A percentile compares a stretch with the other conserved stretches of the same genome.
phyloP scores from a whole-genome alignment of 1,139 yeast genomes.

The Yamadazyma triangularis region DNA sequence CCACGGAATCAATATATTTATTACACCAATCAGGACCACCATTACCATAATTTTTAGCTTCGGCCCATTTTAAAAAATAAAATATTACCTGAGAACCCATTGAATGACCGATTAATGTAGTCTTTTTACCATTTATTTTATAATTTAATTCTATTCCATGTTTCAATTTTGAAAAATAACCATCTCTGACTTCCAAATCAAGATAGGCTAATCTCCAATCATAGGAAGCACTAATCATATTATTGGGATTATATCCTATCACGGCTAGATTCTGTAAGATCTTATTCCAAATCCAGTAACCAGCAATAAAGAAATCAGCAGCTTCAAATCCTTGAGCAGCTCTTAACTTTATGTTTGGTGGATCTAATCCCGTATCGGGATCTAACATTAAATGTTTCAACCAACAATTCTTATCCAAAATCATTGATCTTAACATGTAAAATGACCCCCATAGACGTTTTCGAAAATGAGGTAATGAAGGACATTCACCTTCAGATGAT shows the following conservation, averaged over 20 bases:
- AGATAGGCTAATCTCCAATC: conserved; percentile 94
- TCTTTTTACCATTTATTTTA: conserved; percentile 57
- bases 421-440: conserved; percentile 90
- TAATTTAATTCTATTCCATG: conserved; percentile 57
- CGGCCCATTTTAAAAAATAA: conserved; percentile 94
- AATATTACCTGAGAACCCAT: conserved; percentile 92
- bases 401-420: conserved; percentile 91
- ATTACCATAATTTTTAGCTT: conserved; percentile 77
- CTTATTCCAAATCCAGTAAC: conserved; percentile 99
- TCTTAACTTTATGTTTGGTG: conserved; percentile 70
- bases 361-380: conserved; percentile 88
- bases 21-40: conserved; percentile 90
- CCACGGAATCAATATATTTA: conserved; percentile 69
- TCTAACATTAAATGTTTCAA: conserved; percentile 85
- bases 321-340: conserved; percentile 98
- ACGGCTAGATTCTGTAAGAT: conserved; percentile 89
- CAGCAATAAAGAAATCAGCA: conserved; percentile 93
- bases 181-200: conserved; percentile 83
- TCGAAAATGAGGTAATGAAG: conserved; percentile 78
- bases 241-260: conserved; percentile 87
- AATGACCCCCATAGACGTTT: conserved; percentile 96
- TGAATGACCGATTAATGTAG: conserved; percentile 84
- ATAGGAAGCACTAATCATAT: conserved; percentile 86
- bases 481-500: conserved; percentile 58
- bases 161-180: conserved; percentile 75